phyloP scores from a whole-genome alignment of 169 alveolate species.

The Blepharisma undulans region DNA sequence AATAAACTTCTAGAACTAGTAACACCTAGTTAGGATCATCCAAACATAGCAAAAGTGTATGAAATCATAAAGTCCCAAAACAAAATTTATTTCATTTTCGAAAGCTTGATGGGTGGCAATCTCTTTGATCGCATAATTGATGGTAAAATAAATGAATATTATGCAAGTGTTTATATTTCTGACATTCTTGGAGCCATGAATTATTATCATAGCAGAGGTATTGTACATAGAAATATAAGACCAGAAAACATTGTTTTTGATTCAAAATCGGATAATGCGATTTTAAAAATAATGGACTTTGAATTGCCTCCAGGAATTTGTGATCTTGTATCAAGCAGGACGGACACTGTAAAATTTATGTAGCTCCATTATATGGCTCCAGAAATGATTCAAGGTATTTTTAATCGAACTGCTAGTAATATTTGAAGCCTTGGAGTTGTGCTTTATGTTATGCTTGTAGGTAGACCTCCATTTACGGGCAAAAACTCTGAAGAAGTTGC shows the following conservation, averaged over 20 bases:
- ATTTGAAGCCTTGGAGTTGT: slow-evolving; percentile 25
- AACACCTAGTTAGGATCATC: neutral
- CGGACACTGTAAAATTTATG: neutral
- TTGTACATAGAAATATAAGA: neutral
- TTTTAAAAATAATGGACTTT: neutral
- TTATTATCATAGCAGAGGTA: neutral
- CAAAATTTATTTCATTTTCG: neutral
- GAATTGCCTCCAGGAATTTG: neutral
- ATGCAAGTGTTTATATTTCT: neutral
- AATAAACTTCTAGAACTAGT: neutral
- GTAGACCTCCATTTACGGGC: neutral
- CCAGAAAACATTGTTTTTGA: neutral
- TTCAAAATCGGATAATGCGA: neutral
- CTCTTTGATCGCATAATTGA: neutral
- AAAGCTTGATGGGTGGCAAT: neutral
- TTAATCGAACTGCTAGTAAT: neutral
- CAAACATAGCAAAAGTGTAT: neutral
- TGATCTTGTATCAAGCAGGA: neutral
- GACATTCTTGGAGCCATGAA: neutral
- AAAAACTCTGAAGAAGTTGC: neutral
- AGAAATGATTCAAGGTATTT: slow-evolving; percentile 12
- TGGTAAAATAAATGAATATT: neutral
- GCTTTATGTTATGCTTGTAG: neutral
- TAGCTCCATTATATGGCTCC: slow-evolving; percentile 33
- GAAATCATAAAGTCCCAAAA: neutral